phyloP scores from a whole-genome alignment of 192 early-diverging fungal genomes.

The Backusella circina region DNA sequence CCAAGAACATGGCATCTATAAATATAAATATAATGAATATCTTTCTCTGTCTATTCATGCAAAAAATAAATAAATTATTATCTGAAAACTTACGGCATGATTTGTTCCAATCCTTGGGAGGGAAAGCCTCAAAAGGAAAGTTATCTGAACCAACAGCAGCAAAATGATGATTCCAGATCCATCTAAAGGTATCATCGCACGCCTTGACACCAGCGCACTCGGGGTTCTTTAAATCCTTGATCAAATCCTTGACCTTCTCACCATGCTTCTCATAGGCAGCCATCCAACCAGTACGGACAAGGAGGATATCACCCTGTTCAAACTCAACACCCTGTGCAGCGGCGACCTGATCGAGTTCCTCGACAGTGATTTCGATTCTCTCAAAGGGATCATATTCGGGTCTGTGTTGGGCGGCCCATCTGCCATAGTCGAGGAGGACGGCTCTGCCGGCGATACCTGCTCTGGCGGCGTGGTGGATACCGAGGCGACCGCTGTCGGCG shows the following conservation, averaged over 20 bases:
- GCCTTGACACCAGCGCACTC: conserved; percentile 23
- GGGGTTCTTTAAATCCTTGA: not conserved
- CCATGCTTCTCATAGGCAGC: conserved; percentile 4
- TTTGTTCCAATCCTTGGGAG: conserved; percentile 5
- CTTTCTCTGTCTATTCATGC: no score
- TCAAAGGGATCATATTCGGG: conserved; percentile 22
- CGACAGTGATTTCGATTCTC: conserved; percentile 14
- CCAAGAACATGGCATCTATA: conserved; percentile 22
- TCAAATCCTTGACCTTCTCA: not conserved
- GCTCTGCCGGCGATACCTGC: conserved; percentile 27
- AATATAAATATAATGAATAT: not conserved
- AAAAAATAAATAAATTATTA: no score
- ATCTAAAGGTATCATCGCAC: conserved; percentile 25
- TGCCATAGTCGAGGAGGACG: conserved; percentile 25
- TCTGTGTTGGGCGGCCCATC: conserved; percentile 19
- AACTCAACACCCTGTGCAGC: conserved; percentile 18
- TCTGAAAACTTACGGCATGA: conserved; percentile 24
- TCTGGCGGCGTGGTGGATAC: conserved; percentile 33
- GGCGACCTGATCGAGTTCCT: conserved; percentile 22
- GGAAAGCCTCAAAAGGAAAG: conserved; percentile 20
- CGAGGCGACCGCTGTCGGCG: conserved; percentile 7
- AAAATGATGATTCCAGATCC: conserved; percentile 35
- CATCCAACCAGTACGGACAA: conserved; percentile 32
- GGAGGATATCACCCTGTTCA: conserved; percentile 27
- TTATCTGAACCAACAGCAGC: conserved; percentile 28